A percentile compares a stretch with the other conserved stretches of the same genome.
phyloP scores from a whole-genome alignment of 805 yeast species.

The Blastobotrys americana region DNA sequence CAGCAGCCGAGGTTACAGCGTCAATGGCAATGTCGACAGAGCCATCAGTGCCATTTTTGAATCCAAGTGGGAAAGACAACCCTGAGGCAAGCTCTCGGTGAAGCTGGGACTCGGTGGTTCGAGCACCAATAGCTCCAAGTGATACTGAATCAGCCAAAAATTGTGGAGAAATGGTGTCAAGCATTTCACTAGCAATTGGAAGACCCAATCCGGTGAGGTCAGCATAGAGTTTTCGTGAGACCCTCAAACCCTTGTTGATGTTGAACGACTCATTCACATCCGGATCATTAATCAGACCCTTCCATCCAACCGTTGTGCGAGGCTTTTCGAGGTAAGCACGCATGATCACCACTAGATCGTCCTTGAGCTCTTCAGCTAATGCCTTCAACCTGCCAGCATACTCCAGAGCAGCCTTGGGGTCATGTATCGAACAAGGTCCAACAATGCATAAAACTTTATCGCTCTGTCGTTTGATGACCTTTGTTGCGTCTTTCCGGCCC shows the following conservation, averaged over 20 bases:
- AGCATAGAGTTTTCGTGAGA: constrained; percentile 76
- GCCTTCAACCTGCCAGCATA: constrained; percentile 66
- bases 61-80: constrained; percentile 96
- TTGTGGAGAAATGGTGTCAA: constrained; percentile 97
- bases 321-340: constrained; percentile 98
- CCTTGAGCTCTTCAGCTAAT: constrained; percentile 60
- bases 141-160: constrained; percentile 83
- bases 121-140: constrained; percentile 97
- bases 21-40: constrained; percentile 86
- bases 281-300: constrained; percentile 95
- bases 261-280: constrained; percentile 87
- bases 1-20: constrained; percentile 86
- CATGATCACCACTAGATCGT: constrained; percentile 82
- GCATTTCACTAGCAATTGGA: constrained; percentile 96
- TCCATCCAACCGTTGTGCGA: constrained; percentile 99
- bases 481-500: constrained; percentile 74
- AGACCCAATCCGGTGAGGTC: constrained; percentile 71
- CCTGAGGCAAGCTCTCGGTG: constrained; percentile 98
- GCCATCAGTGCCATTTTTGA: constrained; percentile 98
- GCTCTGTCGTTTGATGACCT: constrained; percentile 64
- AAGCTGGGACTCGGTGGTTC: constrained; percentile 96
- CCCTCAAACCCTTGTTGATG: constrained; percentile 87
- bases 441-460: constrained; percentile 84
- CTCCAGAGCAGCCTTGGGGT: constrained; percentile 79
- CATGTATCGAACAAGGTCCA: constrained; percentile 97